Base-by-base conservation (phyloP, 2,329 filamentous ascomycete species). In the Colletotrichum kahawae region DNA sequence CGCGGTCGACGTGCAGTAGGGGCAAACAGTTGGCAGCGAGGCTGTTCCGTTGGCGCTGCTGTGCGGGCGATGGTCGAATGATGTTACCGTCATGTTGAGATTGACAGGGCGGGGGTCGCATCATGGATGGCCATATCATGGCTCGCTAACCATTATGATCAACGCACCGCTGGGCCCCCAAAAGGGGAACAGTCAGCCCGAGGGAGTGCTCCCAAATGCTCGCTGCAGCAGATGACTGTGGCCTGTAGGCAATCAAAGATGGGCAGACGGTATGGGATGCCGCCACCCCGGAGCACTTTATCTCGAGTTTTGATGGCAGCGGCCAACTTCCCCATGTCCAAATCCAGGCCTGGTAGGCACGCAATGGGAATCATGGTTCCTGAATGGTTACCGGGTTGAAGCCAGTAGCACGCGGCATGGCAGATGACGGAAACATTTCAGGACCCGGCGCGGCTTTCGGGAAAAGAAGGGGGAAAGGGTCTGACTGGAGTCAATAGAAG, bases 111-210 rank as follows among this genome's bases (percentile, higher is more conserved):
- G 69, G 73, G 69, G 69, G 69, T 72, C 69, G 48, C 73, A 75
- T 75, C 73, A 73, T 73, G 10, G 62, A 64, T 75, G 69, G 64
- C 57, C 73, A 67, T 72, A 73, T 75, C 56, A 36, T 75, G 69
- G 73, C 73, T 75, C 69, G 34, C 69, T 36, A 51, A 59, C 63
- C 57, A 65, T 68, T 54, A 56, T 60, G 73, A 73, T 75, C 69
- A 51, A 73, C 73, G 43, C 14, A 64, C 63, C 31, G 33, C 57
- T 48, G 69, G 21, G 62, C 34, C 34, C 43, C 57, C 24, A 27
- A 38, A 68, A 43, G 29, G 24, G 69, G n/a, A 48, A 43, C 29
- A 43, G 56, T 27, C 34, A 24, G 36, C 18, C 65, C 33, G n/a
- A 24, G 24, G 48, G 21, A 68, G 24, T 48, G 69, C 31, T 73